Evolutionary conservation across 306 rosid genomes (phyloP).

Genomic region (Pterocarpus santalinus): DNA sequence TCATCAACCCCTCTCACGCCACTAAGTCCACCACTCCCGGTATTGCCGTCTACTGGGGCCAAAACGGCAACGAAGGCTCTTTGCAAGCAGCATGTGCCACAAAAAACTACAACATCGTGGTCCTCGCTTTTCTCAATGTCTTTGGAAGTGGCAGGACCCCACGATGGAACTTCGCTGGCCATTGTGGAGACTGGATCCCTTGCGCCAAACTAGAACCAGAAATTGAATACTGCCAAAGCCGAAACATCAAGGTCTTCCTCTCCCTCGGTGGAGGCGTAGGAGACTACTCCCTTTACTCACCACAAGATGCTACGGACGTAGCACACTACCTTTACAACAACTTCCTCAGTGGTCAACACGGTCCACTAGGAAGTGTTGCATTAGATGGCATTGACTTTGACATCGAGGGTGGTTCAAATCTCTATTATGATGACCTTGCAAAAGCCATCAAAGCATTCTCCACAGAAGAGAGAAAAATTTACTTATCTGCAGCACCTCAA

Average conservation of each 20-base stretch:
- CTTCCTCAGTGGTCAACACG: neutral
- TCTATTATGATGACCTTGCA: neutral
- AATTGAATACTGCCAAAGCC: neutral
- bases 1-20: constrained; percentile 31
- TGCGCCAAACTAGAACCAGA: constrained; percentile 10
- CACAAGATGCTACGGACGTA: neutral
- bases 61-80: constrained; percentile 41
- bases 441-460: neutral
- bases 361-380: constrained; percentile 16
- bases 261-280: neutral
- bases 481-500: neutral
- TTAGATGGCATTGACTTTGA: constrained; percentile 35
- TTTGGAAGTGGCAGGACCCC: constrained; percentile 26
- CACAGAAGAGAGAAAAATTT: neutral
- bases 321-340: neutral
- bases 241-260: neutral
- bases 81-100: constrained; percentile 5
- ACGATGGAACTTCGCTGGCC: constrained; percentile 6
- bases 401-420: neutral
- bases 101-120: neutral
- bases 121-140: neutral
- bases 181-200: constrained; percentile 8
- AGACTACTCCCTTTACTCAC: neutral
- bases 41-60: constrained; percentile 67
- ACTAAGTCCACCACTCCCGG: neutral